Percentiles rank a stretch among this genome's conserved stretches.
Evolutionary conservation across 169 alveolate genomes (phyloP).

Genomic region (Blepharisma undulans): DNA sequence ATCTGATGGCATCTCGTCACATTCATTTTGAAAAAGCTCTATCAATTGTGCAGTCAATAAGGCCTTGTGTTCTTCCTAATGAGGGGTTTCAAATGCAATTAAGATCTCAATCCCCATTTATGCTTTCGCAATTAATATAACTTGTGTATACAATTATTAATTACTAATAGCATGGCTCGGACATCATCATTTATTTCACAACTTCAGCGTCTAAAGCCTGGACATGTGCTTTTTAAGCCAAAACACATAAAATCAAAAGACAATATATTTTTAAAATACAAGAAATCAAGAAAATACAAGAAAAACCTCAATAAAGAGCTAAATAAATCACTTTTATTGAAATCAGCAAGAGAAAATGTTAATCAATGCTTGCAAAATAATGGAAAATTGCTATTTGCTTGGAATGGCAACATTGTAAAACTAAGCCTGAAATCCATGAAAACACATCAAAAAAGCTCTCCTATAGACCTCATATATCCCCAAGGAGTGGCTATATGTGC

Average conservation of each 20-base stretch:
- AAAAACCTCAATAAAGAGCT: neutral
- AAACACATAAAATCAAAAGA: neutral
- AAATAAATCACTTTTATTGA: neutral
- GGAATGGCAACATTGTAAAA: neutral
- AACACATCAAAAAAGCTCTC: neutral
- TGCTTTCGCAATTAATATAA: neutral
- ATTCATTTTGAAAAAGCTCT: conserved; percentile 58
- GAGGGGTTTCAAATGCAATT: conserved; percentile 64
- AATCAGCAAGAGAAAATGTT: neutral
- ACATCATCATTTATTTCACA: neutral
- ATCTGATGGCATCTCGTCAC: conserved; percentile 58
- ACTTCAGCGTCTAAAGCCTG: neutral
- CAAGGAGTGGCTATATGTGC: neutral
- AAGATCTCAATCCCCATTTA: neutral
- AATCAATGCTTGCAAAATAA: neutral
- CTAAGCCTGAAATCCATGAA: neutral
- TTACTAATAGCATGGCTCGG: neutral
- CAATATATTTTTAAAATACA: neutral
- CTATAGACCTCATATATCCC: neutral
- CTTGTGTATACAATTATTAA: neutral
- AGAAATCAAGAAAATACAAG: neutral
- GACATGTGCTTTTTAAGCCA: neutral
- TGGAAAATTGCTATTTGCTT: neutral
- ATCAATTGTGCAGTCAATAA: conserved; percentile 41
- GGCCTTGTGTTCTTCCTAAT: conserved; percentile 65